Percentiles rank a stretch among this genome's conserved stretches.
These are phyloP conservation scores for Micractinium sp. DNA, from an alignment of 139 green algal genomes.

Conservation along the genomic window DNA sequence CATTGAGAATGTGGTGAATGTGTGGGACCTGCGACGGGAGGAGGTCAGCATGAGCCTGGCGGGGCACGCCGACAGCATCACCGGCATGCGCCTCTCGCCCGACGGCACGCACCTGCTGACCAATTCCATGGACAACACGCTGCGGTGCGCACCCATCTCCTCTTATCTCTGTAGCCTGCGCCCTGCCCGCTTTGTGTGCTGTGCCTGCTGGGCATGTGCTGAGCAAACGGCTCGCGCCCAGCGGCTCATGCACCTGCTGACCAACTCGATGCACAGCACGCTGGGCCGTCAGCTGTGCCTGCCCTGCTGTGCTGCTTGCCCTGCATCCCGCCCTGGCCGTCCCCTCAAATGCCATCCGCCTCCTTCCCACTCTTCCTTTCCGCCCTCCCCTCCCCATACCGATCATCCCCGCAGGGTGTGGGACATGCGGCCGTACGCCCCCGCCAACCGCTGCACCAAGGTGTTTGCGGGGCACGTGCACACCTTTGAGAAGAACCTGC, in stretches of 20 bases:
- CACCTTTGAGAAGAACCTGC: constrained; percentile 92
- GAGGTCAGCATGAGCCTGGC: constrained; percentile 65
- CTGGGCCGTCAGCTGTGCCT: constrained; percentile 67
- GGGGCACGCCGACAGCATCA: constrained; percentile 84
- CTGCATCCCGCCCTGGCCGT: background rate
- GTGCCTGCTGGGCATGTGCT: background rate
- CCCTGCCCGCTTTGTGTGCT: background rate
- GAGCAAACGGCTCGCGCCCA: no score
- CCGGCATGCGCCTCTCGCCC: constrained; percentile 83
- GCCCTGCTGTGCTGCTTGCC: background rate
- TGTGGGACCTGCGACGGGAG: constrained; percentile 88
- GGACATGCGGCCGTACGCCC: constrained; percentile 91
- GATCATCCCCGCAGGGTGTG: constrained; percentile 48
- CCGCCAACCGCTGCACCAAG: constrained; percentile 82
- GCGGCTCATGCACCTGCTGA: constrained; percentile 79
- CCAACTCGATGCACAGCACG: constrained; percentile 95
- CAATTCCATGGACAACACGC: constrained; percentile 97
- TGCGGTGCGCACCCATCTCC: constrained; percentile 67
- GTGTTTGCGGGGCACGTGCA: constrained; percentile 84
- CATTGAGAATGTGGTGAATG: constrained; percentile 89
- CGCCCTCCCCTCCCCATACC: background rate
- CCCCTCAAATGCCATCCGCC: background rate
- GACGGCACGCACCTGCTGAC: constrained; percentile 90
- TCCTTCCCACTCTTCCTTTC: background rate
- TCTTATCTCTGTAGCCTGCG: no score